These are phyloP conservation scores for Kazachstania martiniae DNA, from an alignment of 805 yeast species.

Conservation along the genomic window DNA sequence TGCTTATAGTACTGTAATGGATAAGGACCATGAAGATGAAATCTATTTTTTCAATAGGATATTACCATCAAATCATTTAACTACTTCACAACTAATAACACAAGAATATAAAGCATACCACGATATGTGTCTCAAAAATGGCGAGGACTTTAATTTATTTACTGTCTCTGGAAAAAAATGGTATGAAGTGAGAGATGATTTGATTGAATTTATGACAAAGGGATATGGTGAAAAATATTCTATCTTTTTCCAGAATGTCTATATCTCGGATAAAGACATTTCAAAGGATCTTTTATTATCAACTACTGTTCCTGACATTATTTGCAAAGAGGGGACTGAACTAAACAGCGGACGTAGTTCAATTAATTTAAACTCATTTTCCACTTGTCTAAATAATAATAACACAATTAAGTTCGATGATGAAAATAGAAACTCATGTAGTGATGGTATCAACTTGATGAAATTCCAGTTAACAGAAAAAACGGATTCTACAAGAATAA, in stretches of 20 bases:
- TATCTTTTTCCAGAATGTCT: too few species aligned
- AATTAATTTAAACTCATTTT: too few species aligned
- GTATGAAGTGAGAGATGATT: constrained; percentile 7
- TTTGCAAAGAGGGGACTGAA: too few species aligned
- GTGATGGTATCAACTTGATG: constrained; percentile 11
- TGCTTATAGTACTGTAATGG: constrained; percentile 6
- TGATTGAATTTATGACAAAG: constrained; percentile 10
- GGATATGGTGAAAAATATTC: background rate
- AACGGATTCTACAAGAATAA: background rate
- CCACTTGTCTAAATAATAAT: too few species aligned
- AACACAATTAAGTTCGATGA: too few species aligned
- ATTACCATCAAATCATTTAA: constrained; percentile 12
- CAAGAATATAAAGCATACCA: constrained; percentile 22
- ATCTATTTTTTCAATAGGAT: constrained; percentile 14
- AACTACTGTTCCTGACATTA: too few species aligned
- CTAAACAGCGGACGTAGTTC: too few species aligned
- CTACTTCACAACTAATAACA: constrained; percentile 13
- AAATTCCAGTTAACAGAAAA: constrained; percentile 12
- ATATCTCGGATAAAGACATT: too few species aligned
- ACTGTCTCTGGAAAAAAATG: constrained; percentile 13
- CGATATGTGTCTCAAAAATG: constrained; percentile 18
- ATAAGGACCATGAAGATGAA: background rate
- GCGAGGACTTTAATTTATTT: constrained; percentile 17
- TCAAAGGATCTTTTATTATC: too few species aligned
- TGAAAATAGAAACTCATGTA: too few species aligned